Conservation (phyloP, 768 basidiomycete genomes). For the Chalciporus chontae region DNA sequence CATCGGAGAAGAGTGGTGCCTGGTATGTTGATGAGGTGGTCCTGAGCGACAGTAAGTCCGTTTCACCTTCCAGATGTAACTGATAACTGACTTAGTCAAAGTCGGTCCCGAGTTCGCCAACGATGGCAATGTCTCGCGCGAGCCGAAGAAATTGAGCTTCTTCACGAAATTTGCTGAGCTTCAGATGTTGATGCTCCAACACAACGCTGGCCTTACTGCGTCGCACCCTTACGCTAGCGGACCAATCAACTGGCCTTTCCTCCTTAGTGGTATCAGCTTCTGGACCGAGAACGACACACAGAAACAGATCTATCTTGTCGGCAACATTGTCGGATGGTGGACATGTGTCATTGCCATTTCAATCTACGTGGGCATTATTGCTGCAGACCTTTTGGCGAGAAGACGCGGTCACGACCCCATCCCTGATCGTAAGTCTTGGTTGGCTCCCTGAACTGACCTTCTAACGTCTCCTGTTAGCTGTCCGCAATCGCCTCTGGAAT, state of each 20-base stretch:
- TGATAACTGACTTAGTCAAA: conserved; percentile 32
- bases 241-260: conserved; percentile 99
- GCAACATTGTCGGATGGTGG: conserved; percentile 96
- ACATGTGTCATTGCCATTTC: conserved; percentile 81
- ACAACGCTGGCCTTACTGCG: conserved; percentile 98
- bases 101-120: conserved; percentile 51
- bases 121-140: conserved; percentile 49
- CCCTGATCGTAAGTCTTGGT: conserved; percentile 66
- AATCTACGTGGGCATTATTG: conserved; percentile 85
- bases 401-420: conserved; percentile 83
- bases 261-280: conserved; percentile 94
- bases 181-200: conserved; percentile 93
- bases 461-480: conserved; percentile 44
- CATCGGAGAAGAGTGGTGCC: conserved; percentile 72
- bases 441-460: background rate
- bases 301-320: conserved; percentile 95
- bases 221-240: conserved; percentile 94
- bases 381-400: conserved; percentile 86
- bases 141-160: conserved; percentile 83
- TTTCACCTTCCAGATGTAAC: background rate
- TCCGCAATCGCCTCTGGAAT: conserved; percentile 93
- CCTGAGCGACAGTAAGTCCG: conserved; percentile 59
- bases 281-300: conserved; percentile 87
- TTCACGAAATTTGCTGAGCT: conserved; percentile 93
- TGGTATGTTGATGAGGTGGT: conserved; percentile 91